A percentile compares a stretch with the other conserved stretches of the same genome.
These are phyloP conservation scores for Lolium multiflorum DNA, from an alignment of 176 grass and related monocot species.

Conservation along the genomic window DNA sequence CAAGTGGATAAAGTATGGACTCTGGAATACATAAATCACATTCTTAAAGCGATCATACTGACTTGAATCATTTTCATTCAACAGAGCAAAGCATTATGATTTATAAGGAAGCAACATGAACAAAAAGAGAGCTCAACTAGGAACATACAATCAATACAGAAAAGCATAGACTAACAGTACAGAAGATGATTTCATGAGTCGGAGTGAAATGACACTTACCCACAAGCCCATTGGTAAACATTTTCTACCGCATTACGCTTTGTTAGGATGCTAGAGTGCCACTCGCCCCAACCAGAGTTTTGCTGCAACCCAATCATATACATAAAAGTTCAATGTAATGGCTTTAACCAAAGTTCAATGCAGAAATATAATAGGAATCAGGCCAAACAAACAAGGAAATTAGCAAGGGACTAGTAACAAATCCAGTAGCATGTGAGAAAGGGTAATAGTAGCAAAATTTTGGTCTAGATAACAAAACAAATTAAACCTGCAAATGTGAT, in stretches of 20 bases:
- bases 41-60: too few relatives aligned
- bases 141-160: slow-evolving; percentile 8
- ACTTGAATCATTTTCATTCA: slow-evolving; percentile 1
- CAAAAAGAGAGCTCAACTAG: slow-evolving; percentile 33
- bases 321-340: slow-evolving; percentile 8
- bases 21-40: too few relatives aligned
- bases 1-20: background rate
- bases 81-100: background rate
- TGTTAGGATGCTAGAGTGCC: slow-evolving; percentile 66
- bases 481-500: slow-evolving; percentile 80
- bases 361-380: background rate
- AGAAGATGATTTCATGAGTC: background rate
- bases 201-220: slow-evolving; percentile 58
- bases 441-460: slow-evolving; percentile 1
- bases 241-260: slow-evolving; percentile 89
- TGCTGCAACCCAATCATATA: slow-evolving; percentile 58
- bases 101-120: background rate
- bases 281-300: slow-evolving; percentile 81
- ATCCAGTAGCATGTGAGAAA: slow-evolving; percentile 17
- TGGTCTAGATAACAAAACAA: slow-evolving; percentile 25
- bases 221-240: slow-evolving; percentile 95
- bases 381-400: background rate
- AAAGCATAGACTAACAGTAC: background rate
- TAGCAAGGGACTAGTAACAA: background rate
- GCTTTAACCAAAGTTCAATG: slow-evolving; percentile 29